Conservation (phyloP, 495 filamentous ascomycete species). For the Extremus antarcticus region DNA sequence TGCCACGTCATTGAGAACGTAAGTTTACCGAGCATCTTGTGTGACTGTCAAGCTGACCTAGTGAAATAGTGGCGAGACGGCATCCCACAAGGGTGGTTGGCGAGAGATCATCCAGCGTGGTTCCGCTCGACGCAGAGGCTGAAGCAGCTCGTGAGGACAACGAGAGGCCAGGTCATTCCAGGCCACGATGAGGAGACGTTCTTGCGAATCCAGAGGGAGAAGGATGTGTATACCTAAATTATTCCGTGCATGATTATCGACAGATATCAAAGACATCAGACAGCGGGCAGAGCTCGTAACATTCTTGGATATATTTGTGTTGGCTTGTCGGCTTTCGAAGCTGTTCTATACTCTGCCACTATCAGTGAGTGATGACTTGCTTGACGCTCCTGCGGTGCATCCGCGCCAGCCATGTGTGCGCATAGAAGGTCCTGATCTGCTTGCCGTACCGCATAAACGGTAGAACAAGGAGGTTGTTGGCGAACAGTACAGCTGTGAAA, state of each 20-base stretch:
- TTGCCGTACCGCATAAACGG: constrained; percentile 50
- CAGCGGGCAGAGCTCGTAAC: too few species aligned
- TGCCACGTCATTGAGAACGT: constrained; percentile 30
- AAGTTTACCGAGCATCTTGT: constrained; percentile 9
- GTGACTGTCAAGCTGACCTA: neutral
- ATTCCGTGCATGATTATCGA: neutral
- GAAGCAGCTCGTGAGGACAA: constrained; percentile 26
- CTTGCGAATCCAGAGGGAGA: constrained; percentile 15
- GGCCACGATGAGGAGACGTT: constrained; percentile 31
- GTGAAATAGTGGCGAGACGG: constrained; percentile 17
- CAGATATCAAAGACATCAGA: too few species aligned
- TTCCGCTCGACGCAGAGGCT: constrained; percentile 28
- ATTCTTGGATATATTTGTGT: neutral
- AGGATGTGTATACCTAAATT: constrained; percentile 12
- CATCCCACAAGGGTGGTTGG: constrained; percentile 35
- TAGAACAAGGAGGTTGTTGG: constrained; percentile 45
- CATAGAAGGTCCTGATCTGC: constrained; percentile 40
- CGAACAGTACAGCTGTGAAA: constrained; percentile 43
- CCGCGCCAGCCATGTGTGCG: constrained; percentile 42
- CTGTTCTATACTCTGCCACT: too few species aligned
- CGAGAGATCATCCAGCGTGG: constrained; percentile 36
- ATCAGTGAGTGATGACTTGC: constrained; percentile 12
- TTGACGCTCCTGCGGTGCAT: constrained; percentile 33
- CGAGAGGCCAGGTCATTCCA: constrained; percentile 27
- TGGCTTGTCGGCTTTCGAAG: too few species aligned